Evolutionary conservation across 164 flowering plant genomes (phyloP), one percentile per base, ranked within the genome.

Genomic region (Macadamia tetraphylla): DNA sequence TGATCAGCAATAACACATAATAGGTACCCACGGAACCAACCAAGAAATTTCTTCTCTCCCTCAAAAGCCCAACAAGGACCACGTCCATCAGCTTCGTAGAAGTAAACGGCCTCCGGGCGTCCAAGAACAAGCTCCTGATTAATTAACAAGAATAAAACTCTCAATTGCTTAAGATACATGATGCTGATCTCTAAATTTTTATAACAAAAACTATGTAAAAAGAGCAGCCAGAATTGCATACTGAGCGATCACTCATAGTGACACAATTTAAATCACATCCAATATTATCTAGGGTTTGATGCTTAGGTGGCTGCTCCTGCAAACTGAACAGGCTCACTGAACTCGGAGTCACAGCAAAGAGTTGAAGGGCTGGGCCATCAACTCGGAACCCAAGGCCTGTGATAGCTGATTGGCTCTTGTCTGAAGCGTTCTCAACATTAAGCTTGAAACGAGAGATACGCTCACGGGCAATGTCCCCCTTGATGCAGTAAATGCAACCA

Each of bases 31-130:
- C 99, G 92, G 73, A 91, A 95, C 99, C 99, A 95, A 29, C 99
- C 98, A 40, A 92, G 66, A 66, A 95, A 83, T 67, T 85, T 91
- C 74, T 92, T 95, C 82, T 92, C 96, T 63, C 98, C 99, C 69
- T 95, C 98, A 83, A 95, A 92, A 52, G 99, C 98, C 96, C 94
- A 92, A 74, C 97, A 95, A 58, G 99, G 98, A 73, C 97, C 99
- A 58, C 99, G 96, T 6, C 99, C 99, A 85, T 91, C 98, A 75
- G 84, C 88, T 80, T 95, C 97, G 71, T 92, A 95, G 79, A 95
- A 95, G 79, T 88, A 95, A 30, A 95, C 88, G 74, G 99, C 99
- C 78, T 95, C 99, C 42, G 90, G 88, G 49, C 96, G 87, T 64
- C 99, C 98, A 77, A 95, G 78, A 62, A 91, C 87, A 12, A 92